Evolutionary conservation across 169 alveolate genomes (phyloP), one percentile per base, ranked within the genome.

Genomic region (Theileria annulata): DNA sequence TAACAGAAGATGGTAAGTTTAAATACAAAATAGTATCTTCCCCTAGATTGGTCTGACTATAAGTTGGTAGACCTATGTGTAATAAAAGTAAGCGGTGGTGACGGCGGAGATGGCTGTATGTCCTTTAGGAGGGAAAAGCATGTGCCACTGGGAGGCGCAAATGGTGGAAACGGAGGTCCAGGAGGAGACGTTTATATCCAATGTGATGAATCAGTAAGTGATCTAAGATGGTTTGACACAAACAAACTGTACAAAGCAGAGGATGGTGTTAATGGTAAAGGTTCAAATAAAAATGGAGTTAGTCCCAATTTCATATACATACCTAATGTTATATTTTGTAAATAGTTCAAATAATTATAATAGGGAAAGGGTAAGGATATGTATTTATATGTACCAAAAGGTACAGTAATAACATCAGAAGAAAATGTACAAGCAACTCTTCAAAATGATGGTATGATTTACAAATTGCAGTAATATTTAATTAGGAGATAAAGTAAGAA

Each of bases 121-220:
- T 91, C 96, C 17, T 93, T 90, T 75, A 82, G 91, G 64, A 76
- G 95, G 68, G 94, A 92, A 77, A 89, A 94, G 48, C 88, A 82
- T 48, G 92, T 87, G 35, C 92, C 93, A 19, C 68, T 92, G 17
- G 95, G 94, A 42, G 95, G 95, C 15, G 97, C 98, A 19, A 94
- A 94, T 68, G 99, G 99, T 25, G 99, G 99, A 0, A 87, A 87
- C 79, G 99, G 98, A 19, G 99, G 99, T 17, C 87, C 86, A 35
- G 99, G 99, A 31, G 99, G 99, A 3, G 88, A 90, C 71, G 95
- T 96, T 4, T 87, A 80, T 60, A 77, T 96, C 31, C 71, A 79
- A 64, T 92, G 97, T 13, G 85, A 90, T 47, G 86, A 80, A 27
- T 66, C 64, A 37, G 69, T 93, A 19, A 82, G 79, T 47, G 92